Evolutionary conservation across 106 monocot genomes (phyloP), one percentile per base, ranked within the genome.

Genomic region (Dendrobium catenatum): DNA sequence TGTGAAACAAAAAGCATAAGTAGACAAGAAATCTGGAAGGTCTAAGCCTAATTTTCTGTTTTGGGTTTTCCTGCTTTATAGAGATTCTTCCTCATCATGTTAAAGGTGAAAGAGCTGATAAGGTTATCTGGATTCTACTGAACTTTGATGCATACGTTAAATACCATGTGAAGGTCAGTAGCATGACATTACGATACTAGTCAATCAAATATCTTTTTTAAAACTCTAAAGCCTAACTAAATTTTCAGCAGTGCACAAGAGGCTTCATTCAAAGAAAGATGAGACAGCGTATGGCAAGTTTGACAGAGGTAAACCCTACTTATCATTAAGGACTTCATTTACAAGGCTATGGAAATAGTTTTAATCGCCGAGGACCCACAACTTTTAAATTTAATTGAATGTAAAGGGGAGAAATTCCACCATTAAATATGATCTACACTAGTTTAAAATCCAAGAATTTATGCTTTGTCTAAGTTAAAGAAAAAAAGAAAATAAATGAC

Each of bases 81-180:
- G 93, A 89, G 9, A 88, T 94, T 66, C 81, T 85, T 72, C 76
- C 85, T 46, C 61, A 51, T 51, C 93, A 91, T 82, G 82, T 91
- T 27, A 84, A 89, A 80, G 91, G 88, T 55, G 78, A 61, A 80
- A 87, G 81, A 80, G 77, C 77, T 9, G 89, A 87, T 59, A 88
- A 81, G 79, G 85, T 83, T 56, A 78, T 89, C 40, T 91, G 91
- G 89, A 85, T 80, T 66, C 83, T 94, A 80, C 73, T 94, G 76
- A 94, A 91, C 73, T 94, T 94, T 79, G 43, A 83, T 77, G 78
- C 84, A 16, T 88, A 89, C 77, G 87, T 94, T 66, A 94, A 89
- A 59, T 89, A 91, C 76, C 84, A 93, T 78, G 81, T 91, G 55
- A 91, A 93, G 88, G 91, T 93, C 77, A 64, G 64, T 43, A 75